Conservation (phyloP, 1,284 basidiomycete species). For the Lentinula novae-zelandiae region DNA sequence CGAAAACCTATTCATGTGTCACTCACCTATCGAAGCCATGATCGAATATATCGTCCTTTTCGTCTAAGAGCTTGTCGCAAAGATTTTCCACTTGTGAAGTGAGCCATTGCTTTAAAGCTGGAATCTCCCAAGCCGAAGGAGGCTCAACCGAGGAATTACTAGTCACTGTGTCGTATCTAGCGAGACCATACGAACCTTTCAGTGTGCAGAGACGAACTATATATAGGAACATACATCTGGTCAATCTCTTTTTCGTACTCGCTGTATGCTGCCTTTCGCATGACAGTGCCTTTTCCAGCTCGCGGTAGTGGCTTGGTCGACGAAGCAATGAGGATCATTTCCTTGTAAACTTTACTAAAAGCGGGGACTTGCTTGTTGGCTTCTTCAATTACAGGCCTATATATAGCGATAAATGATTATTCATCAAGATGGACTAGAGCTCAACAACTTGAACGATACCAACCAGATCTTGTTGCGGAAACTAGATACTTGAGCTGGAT, state of each 20-base stretch:
- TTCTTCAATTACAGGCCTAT: conserved; percentile 35
- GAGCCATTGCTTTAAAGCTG: conserved; percentile 4
- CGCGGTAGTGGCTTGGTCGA: conserved; percentile 27
- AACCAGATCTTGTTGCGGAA: conserved; percentile 24
- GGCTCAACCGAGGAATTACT: neutral
- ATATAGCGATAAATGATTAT: conserved; percentile 17
- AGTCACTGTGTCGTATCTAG: conserved; percentile 10
- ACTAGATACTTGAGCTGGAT: conserved; percentile 7
- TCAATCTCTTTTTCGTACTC: conserved; percentile 5
- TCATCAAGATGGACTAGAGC: conserved; percentile 27
- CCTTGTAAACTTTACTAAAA: neutral
- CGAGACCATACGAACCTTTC: neutral
- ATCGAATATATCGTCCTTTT: neutral
- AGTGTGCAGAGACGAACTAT: no score
- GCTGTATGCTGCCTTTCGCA: conserved; percentile 1
- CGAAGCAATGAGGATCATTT: conserved; percentile 34
- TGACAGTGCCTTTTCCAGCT: conserved; percentile 25
- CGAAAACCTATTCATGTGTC: neutral
- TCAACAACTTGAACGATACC: conserved; percentile 32
- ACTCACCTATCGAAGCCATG: conserved; percentile 20
- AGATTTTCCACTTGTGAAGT: conserved; percentile 5
- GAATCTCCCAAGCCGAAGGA: neutral
- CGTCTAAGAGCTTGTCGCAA: conserved; percentile 19
- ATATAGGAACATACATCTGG: neutral
- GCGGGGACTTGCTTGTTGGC: neutral